Conservation (phyloP, 331 rosid genomes). For the Spiraea crenata region DNA sequence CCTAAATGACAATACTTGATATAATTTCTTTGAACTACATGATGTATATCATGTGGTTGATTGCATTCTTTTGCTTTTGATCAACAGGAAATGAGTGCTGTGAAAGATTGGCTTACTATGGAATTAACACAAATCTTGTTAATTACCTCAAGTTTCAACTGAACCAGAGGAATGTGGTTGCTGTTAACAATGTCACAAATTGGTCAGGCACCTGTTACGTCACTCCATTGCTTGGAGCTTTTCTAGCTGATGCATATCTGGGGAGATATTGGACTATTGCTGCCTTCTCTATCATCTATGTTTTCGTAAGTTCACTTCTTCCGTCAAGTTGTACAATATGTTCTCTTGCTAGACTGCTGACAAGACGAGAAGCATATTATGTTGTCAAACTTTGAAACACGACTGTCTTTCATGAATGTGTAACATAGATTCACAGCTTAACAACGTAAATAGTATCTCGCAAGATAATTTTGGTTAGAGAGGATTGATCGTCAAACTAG, state of each 20-base stretch:
- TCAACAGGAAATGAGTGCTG: constrained; percentile 17
- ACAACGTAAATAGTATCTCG: neutral
- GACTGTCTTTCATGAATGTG: too few relatives aligned
- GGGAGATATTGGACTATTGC: constrained; percentile 14
- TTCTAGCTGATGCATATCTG: constrained; percentile 18
- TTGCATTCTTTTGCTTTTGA: neutral
- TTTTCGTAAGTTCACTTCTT: constrained; percentile 1
- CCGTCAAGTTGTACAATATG: neutral
- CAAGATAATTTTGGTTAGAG: too few relatives aligned
- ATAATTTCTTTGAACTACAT: neutral
- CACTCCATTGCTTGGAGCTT: constrained; percentile 25
- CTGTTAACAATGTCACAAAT: constrained; percentile 20
- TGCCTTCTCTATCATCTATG: constrained; percentile 15
- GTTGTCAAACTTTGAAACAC: too few relatives aligned
- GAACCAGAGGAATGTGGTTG: constrained; percentile 22
- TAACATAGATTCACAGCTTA: too few relatives aligned
- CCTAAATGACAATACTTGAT: neutral
- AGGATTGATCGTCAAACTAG: too few relatives aligned
- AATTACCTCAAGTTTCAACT: constrained; percentile 19
- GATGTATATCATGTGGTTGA: neutral
- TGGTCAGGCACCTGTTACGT: constrained; percentile 20
- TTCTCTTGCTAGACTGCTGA: too few relatives aligned
- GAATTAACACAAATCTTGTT: constrained; percentile 16
- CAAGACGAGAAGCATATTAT: too few relatives aligned
- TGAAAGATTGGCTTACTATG: constrained; percentile 19